Conservation (phyloP, 768 basidiomycete species). For the Krasilnikovozyma curviuscula region DNA sequence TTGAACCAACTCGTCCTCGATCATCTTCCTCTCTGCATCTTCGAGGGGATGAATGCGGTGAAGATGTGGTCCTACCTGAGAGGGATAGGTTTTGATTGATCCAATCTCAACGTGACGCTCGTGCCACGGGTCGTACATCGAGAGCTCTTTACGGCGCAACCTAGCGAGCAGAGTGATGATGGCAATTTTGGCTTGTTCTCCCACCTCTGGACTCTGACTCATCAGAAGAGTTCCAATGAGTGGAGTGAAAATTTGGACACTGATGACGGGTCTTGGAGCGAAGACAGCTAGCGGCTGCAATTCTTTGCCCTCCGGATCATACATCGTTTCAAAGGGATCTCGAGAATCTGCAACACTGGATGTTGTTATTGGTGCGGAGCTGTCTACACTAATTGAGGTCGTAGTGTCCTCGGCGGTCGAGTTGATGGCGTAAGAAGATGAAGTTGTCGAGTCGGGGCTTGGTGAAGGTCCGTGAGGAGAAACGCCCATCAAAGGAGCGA, state of each 20-base stretch:
- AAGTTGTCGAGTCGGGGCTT: too few relatives aligned
- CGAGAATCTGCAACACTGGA: too few relatives aligned
- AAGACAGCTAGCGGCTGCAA: too few relatives aligned
- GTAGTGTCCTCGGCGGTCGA: too few relatives aligned
- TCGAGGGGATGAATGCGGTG: constrained; percentile 21
- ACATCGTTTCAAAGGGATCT: too few relatives aligned
- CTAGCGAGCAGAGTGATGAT: constrained; percentile 60
- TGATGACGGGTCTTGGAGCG: constrained; percentile 30
- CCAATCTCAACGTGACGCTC: constrained; percentile 23
- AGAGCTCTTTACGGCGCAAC: constrained; percentile 42
- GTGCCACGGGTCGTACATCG: constrained; percentile 11
- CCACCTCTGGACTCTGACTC: constrained; percentile 53
- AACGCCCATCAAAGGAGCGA: too few relatives aligned
- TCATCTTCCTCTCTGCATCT: constrained; percentile 37
- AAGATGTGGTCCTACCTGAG: constrained; percentile 23
- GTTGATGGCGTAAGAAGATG: too few relatives aligned
- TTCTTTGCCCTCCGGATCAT: too few relatives aligned
- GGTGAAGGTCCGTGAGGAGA: too few relatives aligned
- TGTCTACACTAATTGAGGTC: too few relatives aligned
- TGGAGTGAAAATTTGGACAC: constrained; percentile 74
- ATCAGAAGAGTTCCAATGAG: constrained; percentile 75
- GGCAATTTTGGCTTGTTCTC: constrained; percentile 49
- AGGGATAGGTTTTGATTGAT: constrained; percentile 17
- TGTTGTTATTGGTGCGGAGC: too few relatives aligned
- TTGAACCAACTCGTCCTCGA: constrained; percentile 62